Evolutionary conservation across 306 rosid genomes (phyloP).

Genomic region (Lathyrus aphaca): DNA sequence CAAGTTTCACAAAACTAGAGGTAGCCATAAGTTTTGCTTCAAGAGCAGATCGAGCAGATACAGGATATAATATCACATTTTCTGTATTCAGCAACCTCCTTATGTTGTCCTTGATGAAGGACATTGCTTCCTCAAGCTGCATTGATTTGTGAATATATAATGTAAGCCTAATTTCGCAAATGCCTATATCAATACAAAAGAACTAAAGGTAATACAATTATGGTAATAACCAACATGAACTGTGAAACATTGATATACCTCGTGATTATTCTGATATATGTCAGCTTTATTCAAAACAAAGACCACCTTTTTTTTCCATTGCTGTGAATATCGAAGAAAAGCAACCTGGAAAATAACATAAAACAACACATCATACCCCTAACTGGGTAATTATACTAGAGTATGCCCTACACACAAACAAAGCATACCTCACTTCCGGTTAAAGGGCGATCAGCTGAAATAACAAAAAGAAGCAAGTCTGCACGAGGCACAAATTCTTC

Average conservation of each 20-base stretch:
- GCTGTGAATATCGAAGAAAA: conserved; percentile 94
- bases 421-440: conserved; percentile 93
- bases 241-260: conserved; percentile 53
- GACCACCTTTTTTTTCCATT: conserved; percentile 97
- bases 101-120: conserved; percentile 78
- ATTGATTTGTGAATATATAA: conserved; percentile 41
- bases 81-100: conserved; percentile 73
- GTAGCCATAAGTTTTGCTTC: conserved; percentile 69
- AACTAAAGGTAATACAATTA: conserved; percentile 33
- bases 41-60: conserved; percentile 92
- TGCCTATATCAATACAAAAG: conserved; percentile 27
- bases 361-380: conserved; percentile 26
- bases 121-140: conserved; percentile 92
- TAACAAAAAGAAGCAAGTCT: conserved; percentile 90
- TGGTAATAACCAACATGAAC: conserved; percentile 21
- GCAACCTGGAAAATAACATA: conserved; percentile 63
- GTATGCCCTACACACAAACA: conserved; percentile 15
- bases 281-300: conserved; percentile 93
- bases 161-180: conserved; percentile 19
- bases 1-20: conserved; percentile 48
- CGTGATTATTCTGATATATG: conserved; percentile 71
- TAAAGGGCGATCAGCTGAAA: conserved; percentile 96
- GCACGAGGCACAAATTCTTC: conserved; percentile 99
- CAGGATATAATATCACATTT: conserved; percentile 77
- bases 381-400: conserved; percentile 27